phyloP scores from a whole-genome alignment of 768 basidiomycete genomes.

The Tylopilus subfusipes region DNA sequence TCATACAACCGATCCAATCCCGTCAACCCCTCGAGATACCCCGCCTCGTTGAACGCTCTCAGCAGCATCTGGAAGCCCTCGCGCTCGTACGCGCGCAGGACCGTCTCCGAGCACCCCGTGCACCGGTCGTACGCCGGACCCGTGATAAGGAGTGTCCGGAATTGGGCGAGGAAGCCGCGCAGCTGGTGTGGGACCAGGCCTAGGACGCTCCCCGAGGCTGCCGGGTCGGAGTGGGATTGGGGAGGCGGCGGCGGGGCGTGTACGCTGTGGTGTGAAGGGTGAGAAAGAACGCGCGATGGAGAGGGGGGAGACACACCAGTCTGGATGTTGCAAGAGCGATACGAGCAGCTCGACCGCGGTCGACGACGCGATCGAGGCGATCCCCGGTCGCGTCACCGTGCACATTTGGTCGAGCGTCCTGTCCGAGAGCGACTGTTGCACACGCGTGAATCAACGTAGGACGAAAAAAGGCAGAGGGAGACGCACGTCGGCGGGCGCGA shows the following conservation, averaged over 20 bases:
- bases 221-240: slow-evolving; percentile 20
- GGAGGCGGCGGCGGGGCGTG: slow-evolving; percentile 71
- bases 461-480: not conserved
- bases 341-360: slow-evolving; percentile 91
- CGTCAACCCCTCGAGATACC: slow-evolving; percentile 70
- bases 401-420: slow-evolving; percentile 99
- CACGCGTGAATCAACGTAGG: not conserved
- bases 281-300: not conserved
- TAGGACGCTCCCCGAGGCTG: slow-evolving; percentile 47
- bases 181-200: slow-evolving; percentile 93
- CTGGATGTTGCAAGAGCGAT: slow-evolving; percentile 84
- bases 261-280: not conserved
- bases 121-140: slow-evolving; percentile 86
- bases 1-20: slow-evolving; percentile 75
- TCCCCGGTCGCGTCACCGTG: slow-evolving; percentile 92
- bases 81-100: slow-evolving; percentile 77
- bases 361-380: slow-evolving; percentile 89
- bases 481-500: slow-evolving; percentile 89
- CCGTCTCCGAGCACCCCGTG: slow-evolving; percentile 85
- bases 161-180: slow-evolving; percentile 85
- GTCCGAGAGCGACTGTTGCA: slow-evolving; percentile 63
- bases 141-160: slow-evolving; percentile 77
- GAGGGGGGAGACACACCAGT: slow-evolving; percentile 49
- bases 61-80: slow-evolving; percentile 78
- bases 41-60: slow-evolving; percentile 77